Evolutionary conservation across 768 basidiomycete genomes (phyloP), one percentile per base, ranked within the genome.

Genomic region (Lactarius sp.): DNA sequence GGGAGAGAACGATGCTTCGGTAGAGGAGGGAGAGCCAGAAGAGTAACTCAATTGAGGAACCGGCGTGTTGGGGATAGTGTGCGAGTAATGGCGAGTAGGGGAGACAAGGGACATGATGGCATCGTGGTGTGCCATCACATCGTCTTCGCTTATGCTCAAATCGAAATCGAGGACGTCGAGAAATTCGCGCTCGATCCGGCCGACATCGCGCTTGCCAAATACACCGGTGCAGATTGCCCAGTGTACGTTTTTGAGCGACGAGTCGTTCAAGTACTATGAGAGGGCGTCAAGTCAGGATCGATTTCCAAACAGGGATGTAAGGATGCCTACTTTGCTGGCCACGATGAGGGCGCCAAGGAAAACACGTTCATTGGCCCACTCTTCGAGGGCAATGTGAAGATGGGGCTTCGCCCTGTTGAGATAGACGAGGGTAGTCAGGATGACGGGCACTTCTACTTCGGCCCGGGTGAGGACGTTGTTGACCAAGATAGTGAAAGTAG

Each of bases 321-420:
- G 42, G 33, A 70, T 49, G 57, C 70, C 69, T 72, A 89, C 87
- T 80, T 94, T 95, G 76, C 87, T 87, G 7, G 93, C 92, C 52
- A 84, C 79, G 74, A 95, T 94, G 67, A 94, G 75, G n/a, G 92
- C 86, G 56, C 93, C 93, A 49, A 95, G 83, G 76, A 95, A 94
- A 36, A 95, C 92, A 47, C 93, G 85, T 75, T 94, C 92, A 54
- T 90, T 80, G 14, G 92, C 93, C 89, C 89, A 91, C 70, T 90
- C 85, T 71, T 90, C 88, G 64, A 89, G 77, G 9, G 87, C 87
- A 67, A 91, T 91, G 71, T 88, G 86, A 49, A 92, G 80, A 73
- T 90, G 87, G 3, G 87, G 87, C 69, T 85, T 85, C 3, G 90
- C 87, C 60, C 90, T 77, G 75, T 85, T 78, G 71, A 92, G 86